Conservation (phyloP, 208 protist genomes). For the Leptomonas seymouri region DNA sequence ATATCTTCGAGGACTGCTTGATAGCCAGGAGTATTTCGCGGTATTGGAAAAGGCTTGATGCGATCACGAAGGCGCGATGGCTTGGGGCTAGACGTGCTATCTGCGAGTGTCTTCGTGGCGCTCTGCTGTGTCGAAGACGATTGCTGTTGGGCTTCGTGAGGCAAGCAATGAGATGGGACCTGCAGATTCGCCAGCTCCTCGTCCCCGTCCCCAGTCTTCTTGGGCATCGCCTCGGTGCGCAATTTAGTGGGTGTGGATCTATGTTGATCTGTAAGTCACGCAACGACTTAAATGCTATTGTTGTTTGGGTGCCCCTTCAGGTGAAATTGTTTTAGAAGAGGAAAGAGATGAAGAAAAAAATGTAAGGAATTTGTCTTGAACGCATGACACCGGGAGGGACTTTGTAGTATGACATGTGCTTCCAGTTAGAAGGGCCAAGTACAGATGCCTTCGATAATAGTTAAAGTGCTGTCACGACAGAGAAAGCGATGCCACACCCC, state of each 20-base stretch:
- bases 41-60: not conserved
- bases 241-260: not conserved
- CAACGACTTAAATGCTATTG: not conserved
- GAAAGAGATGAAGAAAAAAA: not conserved
- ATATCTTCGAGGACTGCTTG: slow-evolving; percentile 19
- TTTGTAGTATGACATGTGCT: no score
- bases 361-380: no score
- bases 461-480: no score
- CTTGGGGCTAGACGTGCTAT: not conserved
- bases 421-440: no score
- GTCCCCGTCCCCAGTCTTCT: not conserved
- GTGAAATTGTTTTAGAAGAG: not conserved
- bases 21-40: slow-evolving; percentile 9
- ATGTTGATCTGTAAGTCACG: not conserved
- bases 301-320: not conserved
- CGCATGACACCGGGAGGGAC: no score
- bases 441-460: no score
- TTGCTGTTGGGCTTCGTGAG: not conserved
- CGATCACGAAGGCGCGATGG: slow-evolving; percentile 1
- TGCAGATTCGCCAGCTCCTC: slow-evolving; percentile 13
- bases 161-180: slow-evolving; percentile 17
- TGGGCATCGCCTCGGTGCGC: slow-evolving; percentile 2
- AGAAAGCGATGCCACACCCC: no score
- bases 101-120: not conserved
- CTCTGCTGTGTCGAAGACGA: not conserved